Conservation (phyloP, 2,329 filamentous ascomycete genomes). For the Fusarium brachygibbosum region DNA sequence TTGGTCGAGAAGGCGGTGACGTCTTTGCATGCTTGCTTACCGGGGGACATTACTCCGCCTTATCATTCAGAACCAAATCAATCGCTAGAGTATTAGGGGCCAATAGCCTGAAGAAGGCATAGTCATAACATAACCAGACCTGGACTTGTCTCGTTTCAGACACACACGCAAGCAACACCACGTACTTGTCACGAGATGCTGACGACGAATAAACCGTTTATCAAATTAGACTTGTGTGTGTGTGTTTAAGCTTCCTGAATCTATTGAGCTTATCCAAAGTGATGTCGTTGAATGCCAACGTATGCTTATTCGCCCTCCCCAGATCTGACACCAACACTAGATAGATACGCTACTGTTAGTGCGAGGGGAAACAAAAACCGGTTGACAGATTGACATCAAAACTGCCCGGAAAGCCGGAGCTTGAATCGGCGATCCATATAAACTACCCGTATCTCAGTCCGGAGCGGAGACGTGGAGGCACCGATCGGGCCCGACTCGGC, state of each 20-base stretch:
- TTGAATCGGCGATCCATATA: constrained; percentile 20
- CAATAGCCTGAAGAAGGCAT: background rate
- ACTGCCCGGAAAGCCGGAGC: background rate
- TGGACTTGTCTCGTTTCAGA: constrained; percentile 12
- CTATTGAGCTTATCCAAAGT: background rate
- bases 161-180: constrained; percentile 26
- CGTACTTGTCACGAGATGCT: constrained; percentile 26
- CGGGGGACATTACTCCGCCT: constrained; percentile 23
- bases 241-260: background rate
- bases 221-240: background rate
- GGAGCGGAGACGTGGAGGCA: constrained; percentile 9
- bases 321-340: background rate
- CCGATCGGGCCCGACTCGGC: background rate
- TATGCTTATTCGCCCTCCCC: background rate
- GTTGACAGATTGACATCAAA: background rate
- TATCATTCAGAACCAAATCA: background rate
- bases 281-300: constrained; percentile 2
- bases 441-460: background rate
- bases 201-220: constrained; percentile 8
- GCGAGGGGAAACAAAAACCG: background rate
- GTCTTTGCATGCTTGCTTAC: constrained; percentile 12
- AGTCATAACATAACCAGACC: background rate
- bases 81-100: too few relatives aligned
- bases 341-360: background rate
- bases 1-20: constrained; percentile 31